Base-by-base conservation (phyloP, 106 monocot species). In the Chionographis japonica region DNA sequence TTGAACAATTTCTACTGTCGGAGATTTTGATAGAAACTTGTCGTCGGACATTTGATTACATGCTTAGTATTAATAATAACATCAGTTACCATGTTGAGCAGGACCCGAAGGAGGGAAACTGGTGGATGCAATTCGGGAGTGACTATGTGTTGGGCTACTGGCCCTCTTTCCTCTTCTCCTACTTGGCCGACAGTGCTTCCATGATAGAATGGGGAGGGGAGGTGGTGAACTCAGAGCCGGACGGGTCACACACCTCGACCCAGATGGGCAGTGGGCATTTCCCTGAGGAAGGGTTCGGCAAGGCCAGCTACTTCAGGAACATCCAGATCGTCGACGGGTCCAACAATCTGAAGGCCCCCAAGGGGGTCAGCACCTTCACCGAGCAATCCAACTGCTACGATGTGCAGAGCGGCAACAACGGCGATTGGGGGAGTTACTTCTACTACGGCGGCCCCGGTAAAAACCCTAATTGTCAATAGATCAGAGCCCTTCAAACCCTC, bases 381-480 rank as follows among this genome's bases (percentile, higher is more conserved):
- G 93, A 89, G 63, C 78, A 89, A 52, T 81, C 83, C 3, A 81
- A 79, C 61, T 93, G 93, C 75, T 89, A 93, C 36, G 73, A 93
- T 75, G 86, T 84, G 27, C 81, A 86, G 59, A 81, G 53, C 53
- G 84, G 86, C 12, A 67, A 79, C 62, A 89, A 75, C 50, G 81
- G 79, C 35, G 89, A 84, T 42, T 89, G 89, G 93, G 93, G 93
- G 19, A 82, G 15, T 37, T 93, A 79, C 70, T 93, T 93, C 65
- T 93, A 89, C 79, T 93, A 81, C 65, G 93, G 93, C 43, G 93
- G 93, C 54, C 93, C 93, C 60, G 93, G 93, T 17, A 93, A 79
- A 56, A 86, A 75, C 73, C 53, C 74, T 37, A 84, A 79, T 72
- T 93, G 91, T 69, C 82, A 77, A 69, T 92, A 82, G 64, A 64